A percentile compares a stretch with the other conserved stretches of the same genome.
phyloP scores from a whole-genome alignment of 2,329 filamentous ascomycete species.

The Paraphaeosphaeria minitans region DNA sequence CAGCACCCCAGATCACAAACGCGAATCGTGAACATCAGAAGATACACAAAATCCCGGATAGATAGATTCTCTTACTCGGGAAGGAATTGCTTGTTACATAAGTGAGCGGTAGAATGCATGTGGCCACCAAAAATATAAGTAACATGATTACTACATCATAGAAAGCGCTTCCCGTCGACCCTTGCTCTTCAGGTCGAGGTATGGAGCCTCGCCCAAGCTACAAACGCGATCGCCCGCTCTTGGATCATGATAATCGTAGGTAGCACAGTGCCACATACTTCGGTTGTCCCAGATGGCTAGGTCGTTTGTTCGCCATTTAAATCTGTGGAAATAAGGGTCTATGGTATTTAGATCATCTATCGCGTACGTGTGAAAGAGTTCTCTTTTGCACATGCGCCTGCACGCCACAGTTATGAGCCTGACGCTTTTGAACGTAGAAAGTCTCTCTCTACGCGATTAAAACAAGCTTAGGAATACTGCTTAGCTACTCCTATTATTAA shows the following conservation, averaged over 20 bases:
- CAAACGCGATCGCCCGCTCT: constrained; percentile 58
- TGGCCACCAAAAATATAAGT: neutral
- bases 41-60: too few relatives aligned
- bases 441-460: too few relatives aligned
- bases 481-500: too few relatives aligned
- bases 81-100: neutral
- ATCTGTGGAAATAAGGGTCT: too few relatives aligned
- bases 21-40: too few relatives aligned
- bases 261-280: constrained; percentile 64
- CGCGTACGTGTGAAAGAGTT: too few relatives aligned
- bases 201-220: constrained; percentile 63
- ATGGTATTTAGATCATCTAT: too few relatives aligned
- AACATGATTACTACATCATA: constrained; percentile 3
- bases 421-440: too few relatives aligned
- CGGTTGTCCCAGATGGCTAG: constrained; percentile 71
- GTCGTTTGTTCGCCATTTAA: constrained; percentile 50
- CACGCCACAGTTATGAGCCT: too few relatives aligned
- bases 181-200: constrained; percentile 58
- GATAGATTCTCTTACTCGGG: neutral
- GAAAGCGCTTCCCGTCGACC: constrained; percentile 52
- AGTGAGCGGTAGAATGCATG: neutral
- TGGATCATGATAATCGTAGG: constrained; percentile 65
- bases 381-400: too few relatives aligned
- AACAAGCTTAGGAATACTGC: too few relatives aligned
- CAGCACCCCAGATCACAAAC: too few relatives aligned